Evolutionary conservation across 495 filamentous ascomycete genomes (phyloP).

Genomic region (Sordaria brevicollis): DNA sequence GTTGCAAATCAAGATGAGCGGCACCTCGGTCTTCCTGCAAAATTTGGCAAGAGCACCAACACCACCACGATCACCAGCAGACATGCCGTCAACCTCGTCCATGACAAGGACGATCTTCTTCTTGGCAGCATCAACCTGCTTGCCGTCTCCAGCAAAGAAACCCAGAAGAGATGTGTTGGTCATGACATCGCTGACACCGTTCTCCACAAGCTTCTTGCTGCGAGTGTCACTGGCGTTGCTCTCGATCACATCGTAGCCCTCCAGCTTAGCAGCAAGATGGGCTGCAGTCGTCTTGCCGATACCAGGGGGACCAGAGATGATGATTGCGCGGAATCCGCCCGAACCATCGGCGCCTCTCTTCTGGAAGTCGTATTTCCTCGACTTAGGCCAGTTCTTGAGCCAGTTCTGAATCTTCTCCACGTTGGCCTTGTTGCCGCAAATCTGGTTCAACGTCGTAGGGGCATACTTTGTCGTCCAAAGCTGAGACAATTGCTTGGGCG

Average conservation of each 20-base stretch:
- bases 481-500: constrained; percentile 46
- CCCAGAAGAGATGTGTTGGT: constrained; percentile 88
- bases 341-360: constrained; percentile 71
- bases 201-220: constrained; percentile 94
- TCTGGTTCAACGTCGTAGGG: constrained; percentile 68
- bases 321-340: constrained; percentile 70
- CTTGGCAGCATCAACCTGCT: constrained; percentile 68
- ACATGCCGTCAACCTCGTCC: constrained; percentile 99
- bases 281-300: constrained; percentile 98
- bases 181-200: constrained; percentile 72
- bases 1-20: constrained; percentile 96
- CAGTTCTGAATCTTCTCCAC: constrained; percentile 86
- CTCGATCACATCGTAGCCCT: constrained; percentile 89
- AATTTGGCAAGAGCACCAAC: constrained; percentile 89
- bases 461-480: constrained; percentile 97
- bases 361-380: constrained; percentile 63
- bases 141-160: constrained; percentile 78
- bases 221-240: constrained; percentile 95
- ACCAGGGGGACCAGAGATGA: constrained; percentile 88
- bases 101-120: constrained; percentile 94
- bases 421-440: constrained; percentile 86
- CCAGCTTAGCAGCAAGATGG: constrained; percentile 84
- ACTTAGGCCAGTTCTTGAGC: constrained; percentile 72
- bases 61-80: constrained; percentile 88
- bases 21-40: constrained; percentile 89